Base-by-base conservation (phyloP, 179 eudicot genomes). In the Beta lomatogona region DNA sequence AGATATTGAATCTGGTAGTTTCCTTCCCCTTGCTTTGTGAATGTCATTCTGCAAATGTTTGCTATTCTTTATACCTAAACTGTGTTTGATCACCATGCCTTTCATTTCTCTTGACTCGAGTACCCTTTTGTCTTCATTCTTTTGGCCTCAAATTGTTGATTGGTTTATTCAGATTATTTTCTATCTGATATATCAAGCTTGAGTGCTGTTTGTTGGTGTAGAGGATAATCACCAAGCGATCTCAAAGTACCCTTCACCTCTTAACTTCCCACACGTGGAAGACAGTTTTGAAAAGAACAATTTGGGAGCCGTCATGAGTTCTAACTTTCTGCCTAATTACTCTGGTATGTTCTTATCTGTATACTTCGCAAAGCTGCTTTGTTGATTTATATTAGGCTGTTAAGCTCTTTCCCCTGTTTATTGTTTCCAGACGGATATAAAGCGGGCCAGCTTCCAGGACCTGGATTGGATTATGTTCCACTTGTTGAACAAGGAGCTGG, bases 1-100 rank as follows among this genome's bases (percentile, higher is more conserved):
- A 73, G 91, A 88, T 7, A 31, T 81, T 76, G 91, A 88, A 77
- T 79, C 89, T 66, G 91, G 91, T 88, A 81, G 60, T 58, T 72
- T 21, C 22, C 74, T 69, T 54, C 31, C 61, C 74, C 73, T 25
- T 58, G 19, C 66, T 58, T 10, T 72, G 78, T 57, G 11, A 67
- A 59, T 73, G 44, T 18, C 25, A 22, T 67, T 57, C 11, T 28
- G 55, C 57, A 14, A 19, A 25, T 14, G 12, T 4, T 21, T 71
- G 60, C 53, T 64, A 45, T 74, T 58, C 65, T 25, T 25, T 31
- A 45, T 63, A 52, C 41, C 28, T 18, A 78, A 7, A 25, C 59
- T 41, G 59, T 73, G 75, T 48, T 61, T 46, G 58, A 53, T 68
- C 11, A 65, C 36, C 15, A n/a, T 10, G 16, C 18, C 67, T 16